Evolutionary conservation across 108 stramenopile genomes (phyloP).

Genomic region (Mediolabrus comicus): DNA sequence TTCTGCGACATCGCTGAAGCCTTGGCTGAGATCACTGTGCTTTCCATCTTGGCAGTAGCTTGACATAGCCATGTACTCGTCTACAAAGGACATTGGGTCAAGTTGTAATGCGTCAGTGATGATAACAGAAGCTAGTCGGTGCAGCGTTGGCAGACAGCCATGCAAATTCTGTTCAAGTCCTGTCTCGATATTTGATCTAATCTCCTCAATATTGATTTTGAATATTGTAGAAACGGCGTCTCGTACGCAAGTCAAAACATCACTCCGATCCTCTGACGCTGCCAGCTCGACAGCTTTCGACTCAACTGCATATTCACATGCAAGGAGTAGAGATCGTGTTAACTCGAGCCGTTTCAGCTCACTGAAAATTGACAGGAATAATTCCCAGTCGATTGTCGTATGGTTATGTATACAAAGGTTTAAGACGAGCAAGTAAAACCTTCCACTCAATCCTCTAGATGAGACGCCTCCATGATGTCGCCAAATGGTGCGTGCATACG

Average conservation of each 20-base stretch:
- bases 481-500: slow-evolving; percentile 83
- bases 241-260: slow-evolving; percentile 23
- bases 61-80: slow-evolving; percentile 10
- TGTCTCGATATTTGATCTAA: slow-evolving; percentile 1
- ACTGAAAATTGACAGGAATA: slow-evolving; percentile 50
- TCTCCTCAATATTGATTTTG: slow-evolving; percentile 15
- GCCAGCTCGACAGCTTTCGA: slow-evolving; percentile 27
- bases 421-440: slow-evolving; percentile 69
- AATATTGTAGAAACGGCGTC: slow-evolving; percentile 14
- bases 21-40: slow-evolving; percentile 3
- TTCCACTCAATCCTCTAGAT: slow-evolving; percentile 49
- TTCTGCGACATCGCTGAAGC: slow-evolving; percentile 15
- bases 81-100: slow-evolving; percentile 14
- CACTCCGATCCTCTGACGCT: slow-evolving; percentile 6
- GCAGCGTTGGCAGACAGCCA: slow-evolving; percentile 17
- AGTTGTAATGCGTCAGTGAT: not conserved
- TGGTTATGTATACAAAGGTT: slow-evolving; percentile 65
- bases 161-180: slow-evolving; percentile 14
- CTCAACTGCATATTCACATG: slow-evolving; percentile 56
- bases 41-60: not conserved
- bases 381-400: slow-evolving; percentile 52
- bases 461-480: slow-evolving; percentile 61
- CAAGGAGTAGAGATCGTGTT: slow-evolving; percentile 67
- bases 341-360: slow-evolving; percentile 54
- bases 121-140: slow-evolving; percentile 26